Conservation (phyloP, 2,329 filamentous ascomycete genomes). For the Fusarium sp. region DNA sequence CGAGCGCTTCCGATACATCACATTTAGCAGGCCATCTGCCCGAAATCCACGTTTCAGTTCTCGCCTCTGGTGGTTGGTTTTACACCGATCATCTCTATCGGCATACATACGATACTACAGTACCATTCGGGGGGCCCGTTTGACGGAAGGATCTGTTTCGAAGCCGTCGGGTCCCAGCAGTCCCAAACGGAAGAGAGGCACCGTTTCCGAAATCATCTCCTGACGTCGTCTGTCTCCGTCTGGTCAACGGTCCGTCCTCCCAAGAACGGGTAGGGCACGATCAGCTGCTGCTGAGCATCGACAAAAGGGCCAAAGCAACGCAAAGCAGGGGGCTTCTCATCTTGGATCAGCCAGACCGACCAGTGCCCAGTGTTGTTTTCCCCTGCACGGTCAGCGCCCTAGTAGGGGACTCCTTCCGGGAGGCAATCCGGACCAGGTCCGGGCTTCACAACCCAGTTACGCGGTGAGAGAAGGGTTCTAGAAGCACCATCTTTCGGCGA, state of each 20-base stretch:
- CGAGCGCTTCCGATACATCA: slow-evolving; percentile 14
- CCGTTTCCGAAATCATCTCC: slow-evolving; percentile 4
- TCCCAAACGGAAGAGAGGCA: not conserved
- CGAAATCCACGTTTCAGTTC: slow-evolving; percentile 2
- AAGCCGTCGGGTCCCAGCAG: not conserved
- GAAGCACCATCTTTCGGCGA: slow-evolving; percentile 40
- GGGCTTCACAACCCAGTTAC: slow-evolving; percentile 43
- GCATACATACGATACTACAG: not conserved
- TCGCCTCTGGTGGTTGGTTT: not conserved
- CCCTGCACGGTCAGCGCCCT: slow-evolving; percentile 29
- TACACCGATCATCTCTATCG: not conserved
- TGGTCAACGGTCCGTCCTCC: not conserved
- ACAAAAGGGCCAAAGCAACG: slow-evolving; percentile 23
- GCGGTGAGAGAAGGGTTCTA: slow-evolving; percentile 48
- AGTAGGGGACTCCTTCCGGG: slow-evolving; percentile 28
- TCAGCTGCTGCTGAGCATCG: slow-evolving; percentile 6
- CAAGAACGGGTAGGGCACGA: not conserved
- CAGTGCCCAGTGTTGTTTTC: slow-evolving; percentile 5
- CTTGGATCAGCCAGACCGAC: slow-evolving; percentile 10
- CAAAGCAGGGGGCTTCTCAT: slow-evolving; percentile 3
- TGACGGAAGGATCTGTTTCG: slow-evolving; percentile 3
- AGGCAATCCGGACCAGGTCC: slow-evolving; percentile 35
- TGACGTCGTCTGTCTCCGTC: not conserved
- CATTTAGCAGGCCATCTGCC: not conserved
- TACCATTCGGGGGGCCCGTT: not conserved